Conservation (phyloP, 2,329 filamentous ascomycete genomes). For the Colletotrichum somersetense region DNA sequence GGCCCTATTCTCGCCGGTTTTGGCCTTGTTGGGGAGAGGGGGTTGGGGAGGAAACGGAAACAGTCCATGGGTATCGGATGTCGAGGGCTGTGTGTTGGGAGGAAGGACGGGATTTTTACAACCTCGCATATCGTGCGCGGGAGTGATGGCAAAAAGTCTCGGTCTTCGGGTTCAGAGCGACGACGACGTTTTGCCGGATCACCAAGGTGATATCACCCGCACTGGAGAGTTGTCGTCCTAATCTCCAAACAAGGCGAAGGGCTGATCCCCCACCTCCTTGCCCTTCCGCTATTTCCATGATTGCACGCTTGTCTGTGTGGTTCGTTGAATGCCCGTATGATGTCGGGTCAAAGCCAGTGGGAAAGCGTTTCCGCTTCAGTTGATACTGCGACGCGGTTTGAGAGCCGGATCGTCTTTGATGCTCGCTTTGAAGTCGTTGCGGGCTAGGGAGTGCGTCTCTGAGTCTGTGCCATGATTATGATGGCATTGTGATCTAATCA, state of each 20-base stretch:
- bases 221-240: not conserved
- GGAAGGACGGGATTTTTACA: not conserved
- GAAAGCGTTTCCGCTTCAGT: not conserved
- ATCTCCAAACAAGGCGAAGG: not conserved
- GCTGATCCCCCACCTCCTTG: too few relatives aligned
- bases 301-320: not conserved
- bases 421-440: not conserved
- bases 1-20: not conserved
- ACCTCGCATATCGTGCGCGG: not conserved
- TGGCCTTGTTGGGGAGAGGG: not conserved
- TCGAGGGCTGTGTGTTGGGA: not conserved
- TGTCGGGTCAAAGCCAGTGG: not conserved
- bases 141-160: constrained; percentile 6
- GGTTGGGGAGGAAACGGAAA: constrained; percentile 1
- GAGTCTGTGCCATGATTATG: too few relatives aligned
- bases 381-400: not conserved
- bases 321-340: not conserved
- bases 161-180: constrained; percentile 4
- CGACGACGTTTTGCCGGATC: not conserved
- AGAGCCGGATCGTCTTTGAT: not conserved
- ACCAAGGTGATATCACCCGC: not conserved
- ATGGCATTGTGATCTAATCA: not conserved
- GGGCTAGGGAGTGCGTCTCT: not conserved
- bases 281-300: too few relatives aligned
- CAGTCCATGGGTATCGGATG: not conserved